These are phyloP conservation scores for Brassica balearica DNA, from an alignment of 441 rosid genomes.

Conservation along the genomic window DNA sequence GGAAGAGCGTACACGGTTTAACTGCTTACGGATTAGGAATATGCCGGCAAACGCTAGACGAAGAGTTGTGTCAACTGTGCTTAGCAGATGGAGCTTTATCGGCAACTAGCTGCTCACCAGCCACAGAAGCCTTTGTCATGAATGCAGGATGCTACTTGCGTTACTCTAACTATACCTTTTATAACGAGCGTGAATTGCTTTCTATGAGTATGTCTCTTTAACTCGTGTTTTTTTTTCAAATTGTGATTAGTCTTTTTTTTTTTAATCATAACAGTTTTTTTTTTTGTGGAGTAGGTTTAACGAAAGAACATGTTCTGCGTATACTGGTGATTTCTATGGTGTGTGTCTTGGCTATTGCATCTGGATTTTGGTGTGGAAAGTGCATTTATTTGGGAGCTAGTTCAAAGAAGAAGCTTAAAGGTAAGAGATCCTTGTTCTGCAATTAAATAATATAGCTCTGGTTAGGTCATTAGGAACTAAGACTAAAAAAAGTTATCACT, in stretches of 20 bases:
- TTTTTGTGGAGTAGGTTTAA: conserved; percentile 23
- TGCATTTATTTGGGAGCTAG: conserved; percentile 38
- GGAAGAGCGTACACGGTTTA: conserved; percentile 1
- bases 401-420: conserved; percentile 41
- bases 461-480: conserved; percentile 1
- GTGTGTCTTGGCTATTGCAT: conserved; percentile 37
- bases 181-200: conserved; percentile 37
- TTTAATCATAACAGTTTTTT: not conserved
- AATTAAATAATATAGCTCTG: not conserved
- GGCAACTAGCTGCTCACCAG: conserved; percentile 50
- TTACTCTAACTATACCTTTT: conserved; percentile 52
- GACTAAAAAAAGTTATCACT: conserved; percentile 22
- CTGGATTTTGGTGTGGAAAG: conserved; percentile 45
- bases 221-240: not conserved
- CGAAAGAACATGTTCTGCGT: conserved; percentile 14
- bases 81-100: conserved; percentile 46
- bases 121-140: conserved; percentile 55
- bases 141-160: conserved; percentile 65
- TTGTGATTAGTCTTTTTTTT: conserved; percentile 2
- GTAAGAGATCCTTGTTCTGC: conserved; percentile 23
- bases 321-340: conserved; percentile 30
- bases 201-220: conserved; percentile 23
- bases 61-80: conserved; percentile 49
- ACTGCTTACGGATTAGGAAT: conserved; percentile 51
- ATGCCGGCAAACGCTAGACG: conserved; percentile 56